These are phyloP conservation scores for Globisporangium yorkense DNA, from an alignment of 352 stramenopile genomes.

Conservation along the genomic window DNA sequence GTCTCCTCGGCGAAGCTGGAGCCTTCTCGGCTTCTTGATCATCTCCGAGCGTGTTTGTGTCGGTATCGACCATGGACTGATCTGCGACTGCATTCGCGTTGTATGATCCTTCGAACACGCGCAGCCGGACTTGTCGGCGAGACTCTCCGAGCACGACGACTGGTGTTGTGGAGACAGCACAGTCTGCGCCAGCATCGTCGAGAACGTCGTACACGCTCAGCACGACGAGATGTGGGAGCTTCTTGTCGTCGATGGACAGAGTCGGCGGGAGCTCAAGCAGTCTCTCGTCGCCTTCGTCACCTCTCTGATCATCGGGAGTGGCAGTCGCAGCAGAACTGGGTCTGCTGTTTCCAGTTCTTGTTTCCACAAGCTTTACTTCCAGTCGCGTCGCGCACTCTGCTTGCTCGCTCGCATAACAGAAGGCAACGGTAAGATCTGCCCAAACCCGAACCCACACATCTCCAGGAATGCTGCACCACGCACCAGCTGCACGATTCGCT, in stretches of 20 bases:
- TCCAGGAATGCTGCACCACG: neutral
- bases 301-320: slow-evolving; percentile 3
- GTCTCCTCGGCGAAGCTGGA: neutral
- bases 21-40: neutral
- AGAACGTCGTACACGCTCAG: slow-evolving; percentile 5
- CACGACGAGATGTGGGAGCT: slow-evolving; percentile 14
- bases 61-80: neutral
- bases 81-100: neutral
- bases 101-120: slow-evolving; percentile 30
- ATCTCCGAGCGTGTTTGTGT: neutral
- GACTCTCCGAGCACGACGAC: slow-evolving; percentile 28
- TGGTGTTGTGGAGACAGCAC: neutral
- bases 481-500: slow-evolving; percentile 18
- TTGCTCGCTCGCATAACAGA: neutral
- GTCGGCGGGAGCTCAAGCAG: slow-evolving; percentile 10
- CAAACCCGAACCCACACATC: neutral
- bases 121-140: slow-evolving; percentile 23
- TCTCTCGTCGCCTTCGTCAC: neutral
- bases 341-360: neutral
- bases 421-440: neutral
- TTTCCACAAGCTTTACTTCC: slow-evolving; percentile 8
- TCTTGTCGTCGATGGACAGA: slow-evolving; percentile 14
- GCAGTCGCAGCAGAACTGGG: neutral
- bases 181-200: neutral
- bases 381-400: slow-evolving; percentile 11